These are phyloP conservation scores for Stephanodiscus minutulus DNA, from an alignment of 108 stramenopile genomes.

Conservation along the genomic window DNA sequence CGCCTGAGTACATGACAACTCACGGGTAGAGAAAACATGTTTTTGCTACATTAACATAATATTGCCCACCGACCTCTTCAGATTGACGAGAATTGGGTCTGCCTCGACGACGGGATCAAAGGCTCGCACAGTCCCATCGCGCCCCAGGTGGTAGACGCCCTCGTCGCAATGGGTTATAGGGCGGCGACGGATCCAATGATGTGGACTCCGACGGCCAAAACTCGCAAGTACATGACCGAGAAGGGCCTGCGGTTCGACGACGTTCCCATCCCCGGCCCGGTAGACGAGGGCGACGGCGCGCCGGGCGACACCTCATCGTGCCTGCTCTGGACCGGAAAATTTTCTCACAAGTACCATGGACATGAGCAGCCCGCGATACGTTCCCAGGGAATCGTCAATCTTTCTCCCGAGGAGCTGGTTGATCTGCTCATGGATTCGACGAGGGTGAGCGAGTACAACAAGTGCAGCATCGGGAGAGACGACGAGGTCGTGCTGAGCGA, in stretches of 20 bases:
- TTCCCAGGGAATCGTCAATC: slow-evolving; percentile 60
- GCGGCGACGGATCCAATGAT: slow-evolving; percentile 43
- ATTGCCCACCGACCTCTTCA: background rate
- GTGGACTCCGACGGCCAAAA: slow-evolving; percentile 50
- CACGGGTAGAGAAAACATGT: background rate
- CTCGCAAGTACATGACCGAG: slow-evolving; percentile 47
- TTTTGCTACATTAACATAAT: background rate
- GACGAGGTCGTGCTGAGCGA: slow-evolving; percentile 67
- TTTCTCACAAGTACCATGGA: slow-evolving; percentile 67
- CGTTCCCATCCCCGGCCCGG: slow-evolving; percentile 41
- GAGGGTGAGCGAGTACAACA: slow-evolving; percentile 81
- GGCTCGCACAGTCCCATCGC: slow-evolving; percentile 46
- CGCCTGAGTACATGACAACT: background rate
- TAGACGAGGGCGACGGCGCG: slow-evolving; percentile 35
- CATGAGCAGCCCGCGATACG: slow-evolving; percentile 74
- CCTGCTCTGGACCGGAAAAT: slow-evolving; percentile 70
- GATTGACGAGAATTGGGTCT: slow-evolving; percentile 48
- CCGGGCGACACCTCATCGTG: slow-evolving; percentile 29
- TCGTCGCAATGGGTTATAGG: slow-evolving; percentile 38
- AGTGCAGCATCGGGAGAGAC: slow-evolving; percentile 66
- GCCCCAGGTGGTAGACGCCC: slow-evolving; percentile 51
- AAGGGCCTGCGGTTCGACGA: slow-evolving; percentile 41
- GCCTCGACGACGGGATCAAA: slow-evolving; percentile 34
- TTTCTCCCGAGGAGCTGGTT: slow-evolving; percentile 58
- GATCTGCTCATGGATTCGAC: slow-evolving; percentile 73